phyloP scores from a whole-genome alignment of 805 yeast genomes.

The Metschnikowia chrysomelidarum region DNA sequence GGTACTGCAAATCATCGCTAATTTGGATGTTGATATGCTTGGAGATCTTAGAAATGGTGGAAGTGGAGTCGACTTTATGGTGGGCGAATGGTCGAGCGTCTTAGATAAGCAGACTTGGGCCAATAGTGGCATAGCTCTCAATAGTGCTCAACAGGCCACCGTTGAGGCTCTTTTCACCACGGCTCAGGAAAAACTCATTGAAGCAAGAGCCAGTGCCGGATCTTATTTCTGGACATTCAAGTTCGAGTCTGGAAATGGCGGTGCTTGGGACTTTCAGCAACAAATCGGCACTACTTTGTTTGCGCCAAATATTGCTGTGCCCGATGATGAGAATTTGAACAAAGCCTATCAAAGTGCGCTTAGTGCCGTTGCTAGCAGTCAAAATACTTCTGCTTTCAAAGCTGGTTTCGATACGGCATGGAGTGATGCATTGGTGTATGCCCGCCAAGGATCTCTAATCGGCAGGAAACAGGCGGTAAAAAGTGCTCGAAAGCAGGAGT shows the following conservation, averaged over 20 bases:
- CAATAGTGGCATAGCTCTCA: conserved; percentile 31
- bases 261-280: conserved; percentile 91
- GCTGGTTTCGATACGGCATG: conserved; percentile 79
- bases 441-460: conserved; percentile 61
- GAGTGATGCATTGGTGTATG: conserved; percentile 67
- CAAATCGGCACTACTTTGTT: conserved; percentile 52
- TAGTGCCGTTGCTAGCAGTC: conserved; percentile 47
- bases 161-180: conserved; percentile 61
- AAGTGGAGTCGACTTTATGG: conserved; percentile 61
- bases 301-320: conserved; percentile 27
- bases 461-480: conserved; percentile 68
- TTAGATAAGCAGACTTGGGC: conserved; percentile 76
- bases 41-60: conserved; percentile 45
- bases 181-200: conserved; percentile 46
- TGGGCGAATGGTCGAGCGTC: conserved; percentile 92
- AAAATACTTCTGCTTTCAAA: conserved; percentile 55
- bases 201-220: conserved; percentile 55
- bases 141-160: conserved; percentile 23
- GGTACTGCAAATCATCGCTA: conserved; percentile 61
- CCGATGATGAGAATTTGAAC: conserved; percentile 43
- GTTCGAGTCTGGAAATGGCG: conserved; percentile 86
- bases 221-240: conserved; percentile 89
- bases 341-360: conserved; percentile 35
- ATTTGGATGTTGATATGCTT: conserved; percentile 49
- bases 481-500: conserved; percentile 60